phyloP scores from a whole-genome alignment of 225 moss, liverwort and hornwort species.

The Lunularia cruciata region DNA sequence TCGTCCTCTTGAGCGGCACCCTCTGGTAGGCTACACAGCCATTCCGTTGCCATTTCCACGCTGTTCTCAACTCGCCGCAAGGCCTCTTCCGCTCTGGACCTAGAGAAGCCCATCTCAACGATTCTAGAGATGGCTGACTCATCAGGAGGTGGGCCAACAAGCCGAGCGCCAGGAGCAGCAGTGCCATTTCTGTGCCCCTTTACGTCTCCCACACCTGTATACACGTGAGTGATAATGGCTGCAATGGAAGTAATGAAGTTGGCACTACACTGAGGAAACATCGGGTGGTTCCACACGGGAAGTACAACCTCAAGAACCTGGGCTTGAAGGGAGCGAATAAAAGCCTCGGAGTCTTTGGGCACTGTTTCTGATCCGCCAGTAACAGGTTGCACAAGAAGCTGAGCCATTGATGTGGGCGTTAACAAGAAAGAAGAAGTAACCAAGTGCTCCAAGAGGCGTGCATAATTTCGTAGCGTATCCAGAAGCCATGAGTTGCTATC shows the following conservation, averaged over 20 bases:
- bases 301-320: conserved; percentile 91
- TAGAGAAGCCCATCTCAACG: conserved; percentile 95
- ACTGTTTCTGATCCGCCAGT: conserved; percentile 61
- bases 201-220: conserved; percentile 79
- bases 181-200: conserved; percentile 57
- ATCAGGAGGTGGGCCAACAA: conserved; percentile 78
- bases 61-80: conserved; percentile 82
- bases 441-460: conserved; percentile 85
- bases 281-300: conserved; percentile 89
- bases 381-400: conserved; percentile 82
- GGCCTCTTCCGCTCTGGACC: conserved; percentile 87
- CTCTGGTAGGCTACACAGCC: conserved; percentile 91
- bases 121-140: conserved; percentile 73
- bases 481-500: conserved; percentile 76
- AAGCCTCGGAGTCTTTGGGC: conserved; percentile 79
- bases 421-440: conserved; percentile 85
- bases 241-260: conserved; percentile 81
- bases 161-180: conserved; percentile 55
- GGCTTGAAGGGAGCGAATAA: conserved; percentile 72
- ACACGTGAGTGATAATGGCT: conserved; percentile 82
- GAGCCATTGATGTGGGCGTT: conserved; percentile 77
- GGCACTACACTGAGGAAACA: conserved; percentile 80
- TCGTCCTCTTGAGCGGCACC: conserved; percentile 92
- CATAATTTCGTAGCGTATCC: conserved; percentile 71
- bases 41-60: conserved; percentile 93